Base-by-base conservation (phyloP, 108 stramenopile genomes). In the Mayamaea pseudoterrestris region DNA sequence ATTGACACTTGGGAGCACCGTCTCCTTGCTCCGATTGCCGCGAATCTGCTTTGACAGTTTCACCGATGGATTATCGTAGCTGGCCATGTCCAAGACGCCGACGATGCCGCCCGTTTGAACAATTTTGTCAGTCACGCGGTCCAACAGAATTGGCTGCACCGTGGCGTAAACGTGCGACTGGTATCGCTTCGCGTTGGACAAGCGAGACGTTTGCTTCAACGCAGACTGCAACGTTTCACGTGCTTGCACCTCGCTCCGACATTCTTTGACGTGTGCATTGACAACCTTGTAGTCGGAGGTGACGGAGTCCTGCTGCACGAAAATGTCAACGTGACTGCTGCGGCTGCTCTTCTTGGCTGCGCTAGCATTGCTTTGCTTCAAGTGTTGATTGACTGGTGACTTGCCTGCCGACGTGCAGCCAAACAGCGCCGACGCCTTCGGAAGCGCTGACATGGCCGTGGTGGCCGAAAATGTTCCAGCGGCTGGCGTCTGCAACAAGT, bases 61-160 rank as follows among this genome's bases (percentile, higher is more conserved):
- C 27, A 39, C 23, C n/a, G 14, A 14, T 1, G 12, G 24, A 7
- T 57, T 50, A 53, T 69, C 73, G 5, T 59, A 41, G 2, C 73
- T 64, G 11, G 67, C 73, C 73, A 75, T 69, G 16, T 75, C 73
- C 13, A 75, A 39, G 1, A 75, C 26, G 0, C 50, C 60, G 31
- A 75, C 59, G 14, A 32, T 65, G 8, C 66, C 73, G 20, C 73
- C 73, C 28, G 27, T 30, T 23, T 50, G 29, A 34, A 42, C 49
- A 1, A 26, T 42, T 18, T 22, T 26, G 5, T 37, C 22, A 3
- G 30, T 27, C 30, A 12, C 41, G 2, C 52, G 55, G 24, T 66
- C 53, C n/a, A 56, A 7, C 21, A 59, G 20, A 1, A 64, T 39
- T 14, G 72, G 72, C 39, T 66, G 61, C 9, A 73, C 22, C 3